Evolutionary conservation across 305 asterid genomes (phyloP).

Genomic region (Solanum hybrid): DNA sequence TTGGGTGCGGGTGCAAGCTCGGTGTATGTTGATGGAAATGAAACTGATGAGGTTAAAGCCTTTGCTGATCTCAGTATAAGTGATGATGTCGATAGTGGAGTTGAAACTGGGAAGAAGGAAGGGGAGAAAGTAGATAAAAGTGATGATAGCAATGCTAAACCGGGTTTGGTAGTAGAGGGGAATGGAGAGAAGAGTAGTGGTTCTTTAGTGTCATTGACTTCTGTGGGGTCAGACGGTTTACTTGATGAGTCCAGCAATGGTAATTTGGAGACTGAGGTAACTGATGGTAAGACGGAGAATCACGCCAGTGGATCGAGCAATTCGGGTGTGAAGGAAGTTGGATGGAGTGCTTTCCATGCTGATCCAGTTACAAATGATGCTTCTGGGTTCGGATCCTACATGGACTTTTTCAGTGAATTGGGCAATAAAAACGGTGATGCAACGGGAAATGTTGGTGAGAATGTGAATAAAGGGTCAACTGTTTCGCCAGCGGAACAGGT

Average conservation of each 20-base stretch:
- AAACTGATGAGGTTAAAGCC: conserved; percentile 56
- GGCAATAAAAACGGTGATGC: conserved; percentile 41
- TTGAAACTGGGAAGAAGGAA: conserved; percentile 7
- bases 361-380: conserved; percentile 18
- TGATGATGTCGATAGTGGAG: conserved; percentile 12
- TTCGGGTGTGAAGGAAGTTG: conserved; percentile 34
- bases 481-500: conserved; percentile 23
- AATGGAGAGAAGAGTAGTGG: conserved; percentile 10
- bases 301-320: conserved; percentile 12
- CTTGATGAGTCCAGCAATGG: conserved; percentile 10
- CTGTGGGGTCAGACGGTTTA: conserved; percentile 13
- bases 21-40: conserved; percentile 35
- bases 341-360: conserved; percentile 38
- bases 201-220: conserved; percentile 7
- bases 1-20: not conserved
- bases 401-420: conserved; percentile 66
- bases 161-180: not conserved
- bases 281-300: not conserved
- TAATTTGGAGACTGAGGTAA: conserved; percentile 8
- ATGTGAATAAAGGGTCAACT: conserved; percentile 21
- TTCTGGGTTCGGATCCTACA: conserved; percentile 69
- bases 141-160: not conserved
- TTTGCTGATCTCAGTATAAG: conserved; percentile 53
- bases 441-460: conserved; percentile 21
- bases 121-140: not conserved